A percentile compares a stretch with the other conserved stretches of the same genome.
These are phyloP conservation scores for Trichophyton schoenleinii DNA, from an alignment of 2,329 filamentous ascomycete species.

Conservation along the genomic window DNA sequence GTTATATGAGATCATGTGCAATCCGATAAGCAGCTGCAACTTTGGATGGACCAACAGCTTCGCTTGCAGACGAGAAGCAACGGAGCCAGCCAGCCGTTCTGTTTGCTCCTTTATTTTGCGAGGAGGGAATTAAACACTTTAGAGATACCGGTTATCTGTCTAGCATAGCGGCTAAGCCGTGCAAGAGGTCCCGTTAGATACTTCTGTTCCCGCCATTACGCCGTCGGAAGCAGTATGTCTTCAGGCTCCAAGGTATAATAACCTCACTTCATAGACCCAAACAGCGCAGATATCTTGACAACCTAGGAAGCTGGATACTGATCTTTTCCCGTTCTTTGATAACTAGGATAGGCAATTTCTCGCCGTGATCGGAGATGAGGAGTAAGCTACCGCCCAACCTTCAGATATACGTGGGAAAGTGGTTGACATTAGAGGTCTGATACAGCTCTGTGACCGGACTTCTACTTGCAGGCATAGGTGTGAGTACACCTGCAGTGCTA, in stretches of 20 bases:
- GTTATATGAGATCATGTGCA: not conserved
- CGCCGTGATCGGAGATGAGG: conserved; percentile 96
- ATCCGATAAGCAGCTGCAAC: not conserved
- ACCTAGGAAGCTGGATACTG: not conserved
- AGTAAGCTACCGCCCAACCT: conserved; percentile 19
- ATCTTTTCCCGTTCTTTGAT: not conserved
- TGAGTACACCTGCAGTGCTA: conserved; percentile 36
- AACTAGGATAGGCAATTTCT: conserved; percentile 77
- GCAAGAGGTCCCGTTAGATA: not conserved
- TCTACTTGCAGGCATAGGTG: conserved; percentile 87
- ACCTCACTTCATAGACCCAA: not conserved
- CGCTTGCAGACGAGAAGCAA: not conserved
- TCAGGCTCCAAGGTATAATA: not conserved
- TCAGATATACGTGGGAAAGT: not conserved
- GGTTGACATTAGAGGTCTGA: not conserved
- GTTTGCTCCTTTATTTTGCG: not conserved
- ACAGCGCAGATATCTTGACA: not conserved
- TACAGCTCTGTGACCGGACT: conserved; percentile 85
- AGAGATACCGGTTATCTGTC: not conserved
- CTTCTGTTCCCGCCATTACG: not conserved
- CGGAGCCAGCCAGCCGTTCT: not conserved
- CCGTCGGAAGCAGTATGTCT: not conserved
- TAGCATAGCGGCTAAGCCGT: no score
- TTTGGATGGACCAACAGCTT: not conserved
- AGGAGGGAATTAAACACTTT: not conserved